Base-by-base conservation (phyloP, 2,329 filamentous ascomycete genomes). In the Macrophomina pseudophaseolina region DNA sequence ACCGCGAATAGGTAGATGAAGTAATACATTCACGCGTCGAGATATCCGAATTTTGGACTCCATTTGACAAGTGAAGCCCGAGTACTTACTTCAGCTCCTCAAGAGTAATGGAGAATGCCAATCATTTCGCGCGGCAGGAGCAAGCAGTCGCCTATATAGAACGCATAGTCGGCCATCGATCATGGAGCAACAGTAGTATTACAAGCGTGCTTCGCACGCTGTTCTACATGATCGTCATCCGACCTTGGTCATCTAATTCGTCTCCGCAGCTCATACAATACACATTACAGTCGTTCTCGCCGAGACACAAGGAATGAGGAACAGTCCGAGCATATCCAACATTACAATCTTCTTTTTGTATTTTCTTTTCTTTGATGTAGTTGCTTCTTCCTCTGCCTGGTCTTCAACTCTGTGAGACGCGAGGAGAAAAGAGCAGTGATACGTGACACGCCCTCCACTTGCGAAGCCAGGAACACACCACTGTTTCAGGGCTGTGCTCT, bases 331-430 rank as follows among this genome's bases (percentile, higher is more conserved):
- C 18, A 49, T 12, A n/a, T 54, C 58, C 58, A 48, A 62, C 58
- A 49, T 62, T 62, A 49, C 58, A 48, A 62, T 62, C 58, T 60
- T 52, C 28, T 49, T 35, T 48, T 49, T 49, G 12, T 32, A 62
- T 62, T 59, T 58, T 62, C 44, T 44, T 49, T 23, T 44, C n/a
- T 11, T 46, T 59, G 23, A 30, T 48, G 32, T 62, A 49, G 46
- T 30, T 62, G 58, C 58, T 49, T 48, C 56, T 33, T 40, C 56
- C 54, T 30, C 54, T 44, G 38, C 7, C 54, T 23, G 12, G 14
- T 18, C 23, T 58, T 14, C 42, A 30, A 9, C 56, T 58, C 28
- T 3, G 11, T n/a, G 44, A 46, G 40, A 16, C 33, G 8, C 46
- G 18, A 23, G 30, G 42, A 16, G n/a, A 49, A 44, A 46, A 44